phyloP scores from a whole-genome alignment of 1,284 basidiomycete species.

The Waitea zeae region DNA sequence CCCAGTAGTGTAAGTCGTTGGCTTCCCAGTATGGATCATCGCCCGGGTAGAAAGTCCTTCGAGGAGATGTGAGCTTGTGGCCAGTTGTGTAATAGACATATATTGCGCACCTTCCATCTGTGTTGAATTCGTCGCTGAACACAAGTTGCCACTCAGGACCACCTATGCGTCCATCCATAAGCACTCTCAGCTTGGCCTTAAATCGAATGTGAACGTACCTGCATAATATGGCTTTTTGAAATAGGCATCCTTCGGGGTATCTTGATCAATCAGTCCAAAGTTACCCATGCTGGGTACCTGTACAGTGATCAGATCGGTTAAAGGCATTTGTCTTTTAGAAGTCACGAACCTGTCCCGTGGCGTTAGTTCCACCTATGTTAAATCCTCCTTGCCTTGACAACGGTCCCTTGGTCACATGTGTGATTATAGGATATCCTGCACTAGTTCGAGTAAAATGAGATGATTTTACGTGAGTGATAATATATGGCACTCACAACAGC shows the following conservation, averaged over 20 bases:
- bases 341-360: slow-evolving; percentile 49
- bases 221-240: no score
- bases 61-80: neutral
- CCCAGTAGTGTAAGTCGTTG: slow-evolving; percentile 55
- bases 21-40: slow-evolving; percentile 57
- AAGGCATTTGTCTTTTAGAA: neutral
- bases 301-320: slow-evolving; percentile 5
- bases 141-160: slow-evolving; percentile 42
- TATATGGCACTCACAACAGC: slow-evolving; percentile 42
- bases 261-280: slow-evolving; percentile 58
- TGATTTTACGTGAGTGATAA: neutral
- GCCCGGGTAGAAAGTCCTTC: slow-evolving; percentile 7
- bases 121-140: slow-evolving; percentile 85
- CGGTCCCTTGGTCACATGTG: slow-evolving; percentile 35
- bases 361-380: slow-evolving; percentile 71
- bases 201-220: no score
- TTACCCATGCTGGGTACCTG: slow-evolving; percentile 55
- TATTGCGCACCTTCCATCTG: slow-evolving; percentile 68
- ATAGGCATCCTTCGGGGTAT: slow-evolving; percentile 50
- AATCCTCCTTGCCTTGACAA: slow-evolving; percentile 46
- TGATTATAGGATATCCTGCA: slow-evolving; percentile 70
- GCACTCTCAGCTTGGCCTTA: no score
- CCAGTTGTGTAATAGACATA: slow-evolving; percentile 15
- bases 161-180: slow-evolving; percentile 37
- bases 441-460: slow-evolving; percentile 17